These are phyloP conservation scores for Triangularia verruculosa DNA, from an alignment of 2,329 filamentous ascomycete species.

Conservation along the genomic window DNA sequence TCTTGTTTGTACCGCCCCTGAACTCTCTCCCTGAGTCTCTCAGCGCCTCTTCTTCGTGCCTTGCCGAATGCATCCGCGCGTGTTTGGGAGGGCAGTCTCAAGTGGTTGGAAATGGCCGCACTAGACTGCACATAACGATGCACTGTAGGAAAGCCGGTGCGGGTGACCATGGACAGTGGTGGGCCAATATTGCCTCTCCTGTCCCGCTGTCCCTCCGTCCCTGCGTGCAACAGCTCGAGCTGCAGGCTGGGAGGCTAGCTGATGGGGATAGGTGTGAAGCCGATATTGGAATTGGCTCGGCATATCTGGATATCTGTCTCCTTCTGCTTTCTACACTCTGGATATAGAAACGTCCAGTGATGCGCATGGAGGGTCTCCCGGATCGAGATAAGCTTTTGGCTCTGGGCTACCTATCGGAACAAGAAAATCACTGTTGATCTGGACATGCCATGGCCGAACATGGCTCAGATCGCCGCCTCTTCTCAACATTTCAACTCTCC, in stretches of 20 bases:
- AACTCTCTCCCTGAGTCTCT: slow-evolving; percentile 5
- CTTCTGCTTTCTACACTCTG: too few species aligned
- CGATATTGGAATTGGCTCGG: slow-evolving; percentile 1
- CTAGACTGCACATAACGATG: background rate
- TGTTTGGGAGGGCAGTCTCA: slow-evolving; percentile 12
- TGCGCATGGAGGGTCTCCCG: background rate
- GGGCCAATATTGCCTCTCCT: background rate
- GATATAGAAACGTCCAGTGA: background rate
- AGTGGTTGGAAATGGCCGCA: slow-evolving; percentile 13
- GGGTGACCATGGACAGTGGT: background rate
- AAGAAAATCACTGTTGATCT: background rate
- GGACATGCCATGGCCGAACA: background rate
- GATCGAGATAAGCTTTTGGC: background rate
- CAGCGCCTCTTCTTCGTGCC: slow-evolving; percentile 13
- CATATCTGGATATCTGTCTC: background rate
- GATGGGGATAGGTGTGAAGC: slow-evolving; percentile 3
- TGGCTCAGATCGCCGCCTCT: background rate
- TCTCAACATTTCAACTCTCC: background rate
- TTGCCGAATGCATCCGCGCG: slow-evolving; percentile 23
- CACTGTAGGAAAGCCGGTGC: slow-evolving; percentile 7
- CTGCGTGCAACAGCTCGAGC: slow-evolving; percentile 1
- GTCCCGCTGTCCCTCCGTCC: slow-evolving; percentile 3
- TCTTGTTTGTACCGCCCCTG: slow-evolving; percentile 16
- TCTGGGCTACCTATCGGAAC: background rate
- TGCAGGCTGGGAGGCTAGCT: background rate